Evolutionary conservation across 768 basidiomycete genomes (phyloP), one percentile per base, ranked within the genome.

Genomic region (Phaeotremella skinneri): DNA sequence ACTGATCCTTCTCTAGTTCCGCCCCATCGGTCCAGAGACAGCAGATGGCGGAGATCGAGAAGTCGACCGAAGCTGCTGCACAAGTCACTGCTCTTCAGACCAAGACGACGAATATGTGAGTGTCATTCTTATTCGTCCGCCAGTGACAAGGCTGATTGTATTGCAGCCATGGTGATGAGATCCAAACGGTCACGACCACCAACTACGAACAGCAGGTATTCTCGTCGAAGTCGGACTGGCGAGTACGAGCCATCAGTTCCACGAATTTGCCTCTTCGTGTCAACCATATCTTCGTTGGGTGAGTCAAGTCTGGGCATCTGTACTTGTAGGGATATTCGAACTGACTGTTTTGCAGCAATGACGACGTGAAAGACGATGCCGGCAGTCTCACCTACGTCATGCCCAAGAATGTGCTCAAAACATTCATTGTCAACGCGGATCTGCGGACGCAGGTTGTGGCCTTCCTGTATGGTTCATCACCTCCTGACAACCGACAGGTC

Each of bases 141-240:
- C 52, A 37, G 29, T 29, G 49, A 21, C 26, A 7, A n/a, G n/a
- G 25, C 25, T 26, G 49, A 21, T 50, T n/a, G 14, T 27, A 9
- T 50, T 50, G 49, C 31, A 64, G 63, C 58, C 92, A 96, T 67
- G 96, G 96, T 77, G 94, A 99, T 78, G 85, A 89, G 41, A 92
- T 98, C 65, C 89, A 92, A 76, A 90, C 90, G 1, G 86, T 93
- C 4, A 99, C 96, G 2, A 99, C 94, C 0, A 96, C 96, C 62
- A 91, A 90, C 73, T 99, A 99, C 76, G 96, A 96, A 78, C 92
- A 97, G 72, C 89, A 91, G 72, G 88, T 91, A n/a, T 99, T 99
- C 81, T 93, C 90, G 78, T 90, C 88, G 81, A 98, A 99, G 81
- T 97, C 96, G 3, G 96, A 99, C 77, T 99, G 96, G 96, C 91